Conservation (phyloP, 768 basidiomycete genomes). For the Leccinum uliginosum region DNA sequence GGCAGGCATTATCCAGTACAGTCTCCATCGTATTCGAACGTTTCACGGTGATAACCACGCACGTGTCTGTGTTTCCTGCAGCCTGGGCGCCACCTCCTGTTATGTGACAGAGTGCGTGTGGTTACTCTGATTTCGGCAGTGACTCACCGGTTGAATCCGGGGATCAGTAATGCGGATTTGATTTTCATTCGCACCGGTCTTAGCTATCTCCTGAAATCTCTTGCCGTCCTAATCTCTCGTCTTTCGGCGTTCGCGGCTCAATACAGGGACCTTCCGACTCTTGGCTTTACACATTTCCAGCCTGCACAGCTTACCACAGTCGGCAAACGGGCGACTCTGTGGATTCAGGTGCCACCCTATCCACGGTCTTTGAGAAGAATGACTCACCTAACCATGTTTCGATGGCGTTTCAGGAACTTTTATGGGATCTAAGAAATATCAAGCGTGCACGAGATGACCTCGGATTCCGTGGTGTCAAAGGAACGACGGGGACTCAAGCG, state of each 20-base stretch:
- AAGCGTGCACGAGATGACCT: conserved; percentile 85
- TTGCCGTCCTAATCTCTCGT: conserved; percentile 87
- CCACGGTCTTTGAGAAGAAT: background rate
- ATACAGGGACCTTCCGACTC: conserved; percentile 84
- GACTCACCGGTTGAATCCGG: conserved; percentile 11
- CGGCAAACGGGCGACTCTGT: conserved; percentile 92
- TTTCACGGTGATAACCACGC: conserved; percentile 10
- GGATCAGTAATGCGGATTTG: conserved; percentile 87
- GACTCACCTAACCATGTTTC: background rate
- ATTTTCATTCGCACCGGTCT: conserved; percentile 93
- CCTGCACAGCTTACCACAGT: conserved; percentile 98
- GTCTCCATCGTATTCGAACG: conserved; percentile 12
- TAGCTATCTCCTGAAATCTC: conserved; percentile 76
- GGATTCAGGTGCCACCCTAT: conserved; percentile 71
- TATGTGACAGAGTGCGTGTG: conserved; percentile 91
- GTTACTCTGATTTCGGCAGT: conserved; percentile 3
- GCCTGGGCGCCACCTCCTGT: conserved; percentile 95
- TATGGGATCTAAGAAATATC: conserved; percentile 96
- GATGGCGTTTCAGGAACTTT: conserved; percentile 57
- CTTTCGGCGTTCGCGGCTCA: conserved; percentile 80
- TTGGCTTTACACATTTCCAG: conserved; percentile 99
- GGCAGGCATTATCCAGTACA: conserved; percentile 92
- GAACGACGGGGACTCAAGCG: conserved; percentile 98
- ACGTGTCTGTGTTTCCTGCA: conserved; percentile 25
- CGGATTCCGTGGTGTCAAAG: conserved; percentile 97